Base-by-base conservation (phyloP, 257 asterid genomes). In the Voacanga thouarsii region DNA sequence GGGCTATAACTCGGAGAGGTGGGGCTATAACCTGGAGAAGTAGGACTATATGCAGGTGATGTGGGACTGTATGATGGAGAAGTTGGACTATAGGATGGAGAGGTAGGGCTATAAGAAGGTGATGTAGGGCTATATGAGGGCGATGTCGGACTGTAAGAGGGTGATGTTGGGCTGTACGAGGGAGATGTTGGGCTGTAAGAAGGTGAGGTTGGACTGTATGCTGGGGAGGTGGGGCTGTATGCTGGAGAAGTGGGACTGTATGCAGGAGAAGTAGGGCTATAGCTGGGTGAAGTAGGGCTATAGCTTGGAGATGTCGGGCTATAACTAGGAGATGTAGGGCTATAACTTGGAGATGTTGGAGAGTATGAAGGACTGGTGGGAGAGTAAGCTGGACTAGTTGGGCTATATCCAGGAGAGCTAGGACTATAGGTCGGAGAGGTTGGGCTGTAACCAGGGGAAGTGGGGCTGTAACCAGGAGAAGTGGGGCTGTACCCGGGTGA, bases 1-100 rank as follows among this genome's bases (percentile, higher is more conserved):
- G 99, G 99, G 50, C 99, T 95, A 80, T 95, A 95, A 24, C 86
- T 79, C 0, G 99, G 99, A 1, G 99, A 95, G 15, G 98, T 94
- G 0, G 98, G 98, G 75, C 98, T 94, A 33, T 89, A 94, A 1
- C 83, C 83, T 15, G 97, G 97, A 0, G 98, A 94, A 0, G 98
- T 92, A 0, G 97, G 98, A 78, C 97, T 91, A 30, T 94, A 94
- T 0, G 37, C 37, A 33, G 37, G 37, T 33, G 37, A 33, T 1
- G 37, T 33, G 37, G 37, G 37, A 33, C 37, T 33, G 37, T 33
- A 33, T 33, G 37, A 33, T 2, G 37, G 37, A 33, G 37, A 33
- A 33, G 37, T 33, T 1, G 97, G 98, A 79, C 97, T 90, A 39
- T 94, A 94, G 0, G 95, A 77, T 0, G 98, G 98, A 0, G 98